Conservation (phyloP, 2,329 filamentous ascomycete species). For the Chaetomium sp. region DNA sequence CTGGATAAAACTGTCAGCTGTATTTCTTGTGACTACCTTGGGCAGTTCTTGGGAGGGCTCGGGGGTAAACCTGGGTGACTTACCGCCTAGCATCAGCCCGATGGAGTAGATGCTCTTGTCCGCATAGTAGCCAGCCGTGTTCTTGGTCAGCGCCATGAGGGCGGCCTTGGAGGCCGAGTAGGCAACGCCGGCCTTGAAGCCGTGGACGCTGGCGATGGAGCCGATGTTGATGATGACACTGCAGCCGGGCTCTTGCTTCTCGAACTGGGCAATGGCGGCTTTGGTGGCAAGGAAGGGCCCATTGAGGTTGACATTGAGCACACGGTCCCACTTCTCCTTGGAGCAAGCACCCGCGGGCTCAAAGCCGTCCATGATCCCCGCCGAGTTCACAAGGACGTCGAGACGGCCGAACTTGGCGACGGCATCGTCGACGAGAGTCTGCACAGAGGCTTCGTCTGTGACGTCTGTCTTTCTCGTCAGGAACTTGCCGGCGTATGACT, state of each 20-base stretch:
- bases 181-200: conserved; percentile 38
- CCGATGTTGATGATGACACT: conserved; percentile 57
- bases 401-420: conserved; percentile 42
- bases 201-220: conserved; percentile 49
- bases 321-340: conserved; percentile 52
- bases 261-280: conserved; percentile 51
- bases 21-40: not conserved
- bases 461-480: conserved; percentile 39
- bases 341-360: conserved; percentile 53
- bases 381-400: conserved; percentile 62
- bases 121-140: conserved; percentile 59
- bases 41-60: too few relatives aligned
- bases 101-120: conserved; percentile 56
- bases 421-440: conserved; percentile 37
- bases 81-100: conserved; percentile 51
- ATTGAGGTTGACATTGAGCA: conserved; percentile 59
- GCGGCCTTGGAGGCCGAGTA: conserved; percentile 38
- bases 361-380: conserved; percentile 60
- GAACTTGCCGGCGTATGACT: conserved; percentile 34
- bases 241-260: conserved; percentile 44
- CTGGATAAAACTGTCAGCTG: not conserved
- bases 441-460: conserved; percentile 39
- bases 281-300: conserved; percentile 57
- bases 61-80: not conserved
- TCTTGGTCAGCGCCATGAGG: conserved; percentile 49